Percentiles rank a stretch among this genome's conserved stretches.
Evolutionary conservation across 2,329 filamentous ascomycete species (phyloP).

Genomic region (Xylaria sp.): DNA sequence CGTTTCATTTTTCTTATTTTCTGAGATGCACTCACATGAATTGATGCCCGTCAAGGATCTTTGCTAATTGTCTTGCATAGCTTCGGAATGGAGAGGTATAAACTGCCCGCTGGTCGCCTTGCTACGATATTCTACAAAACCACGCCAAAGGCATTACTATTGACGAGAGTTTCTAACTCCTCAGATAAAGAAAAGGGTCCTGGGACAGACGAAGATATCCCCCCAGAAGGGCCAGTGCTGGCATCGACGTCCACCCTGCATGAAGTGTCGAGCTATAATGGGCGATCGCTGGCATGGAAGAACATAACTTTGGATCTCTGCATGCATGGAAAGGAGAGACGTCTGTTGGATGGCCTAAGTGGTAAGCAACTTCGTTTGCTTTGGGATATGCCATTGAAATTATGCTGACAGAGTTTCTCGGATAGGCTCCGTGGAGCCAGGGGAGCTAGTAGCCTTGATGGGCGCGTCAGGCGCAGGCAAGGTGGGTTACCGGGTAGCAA

Average conservation of each 20-base stretch:
- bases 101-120: constrained; percentile 29
- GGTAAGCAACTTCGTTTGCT: constrained; percentile 6
- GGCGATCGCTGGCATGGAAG: constrained; percentile 25
- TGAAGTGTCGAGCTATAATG: constrained; percentile 26
- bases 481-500: no score
- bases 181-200: constrained; percentile 27
- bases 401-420: no score
- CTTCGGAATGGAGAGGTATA: constrained; percentile 29
- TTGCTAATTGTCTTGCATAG: constrained; percentile 1
- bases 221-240: background rate
- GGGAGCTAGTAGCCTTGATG: constrained; percentile 82
- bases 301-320: constrained; percentile 29
- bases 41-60: no score
- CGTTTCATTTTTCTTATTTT: no score
- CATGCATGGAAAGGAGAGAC: constrained; percentile 1
- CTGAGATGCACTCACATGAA: no score
- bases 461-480: constrained; percentile 53
- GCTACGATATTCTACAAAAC: constrained; percentile 35
- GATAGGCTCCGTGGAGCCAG: constrained; percentile 67
- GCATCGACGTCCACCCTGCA: background rate
- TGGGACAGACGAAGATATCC: background rate
- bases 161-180: background rate
- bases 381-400: no score
- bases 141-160: background rate
- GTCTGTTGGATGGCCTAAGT: constrained; percentile 22